phyloP scores from a whole-genome alignment of 1,284 basidiomycete genomes.

The Ceratobasidium sp. region DNA sequence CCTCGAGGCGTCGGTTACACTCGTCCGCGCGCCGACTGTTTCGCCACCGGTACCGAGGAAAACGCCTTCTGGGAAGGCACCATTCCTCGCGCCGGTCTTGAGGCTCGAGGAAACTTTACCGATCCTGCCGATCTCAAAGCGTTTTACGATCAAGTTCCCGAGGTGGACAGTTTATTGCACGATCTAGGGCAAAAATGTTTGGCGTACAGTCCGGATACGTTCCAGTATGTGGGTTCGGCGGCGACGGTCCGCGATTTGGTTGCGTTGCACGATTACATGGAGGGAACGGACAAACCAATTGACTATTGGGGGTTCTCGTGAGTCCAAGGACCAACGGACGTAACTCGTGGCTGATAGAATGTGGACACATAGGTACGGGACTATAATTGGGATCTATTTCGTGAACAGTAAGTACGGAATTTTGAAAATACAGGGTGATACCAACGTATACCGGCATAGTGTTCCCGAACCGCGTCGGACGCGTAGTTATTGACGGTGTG shows the following conservation, averaged over 20 bases:
- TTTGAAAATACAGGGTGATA: neutral
- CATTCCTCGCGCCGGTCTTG: conserved; percentile 45
- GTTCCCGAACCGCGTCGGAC: conserved; percentile 47
- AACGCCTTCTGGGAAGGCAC: conserved; percentile 31
- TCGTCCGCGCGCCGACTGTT: conserved; percentile 35
- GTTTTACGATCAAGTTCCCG: conserved; percentile 3
- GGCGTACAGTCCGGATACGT: conserved; percentile 5
- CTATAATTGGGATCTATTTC: conserved; percentile 48
- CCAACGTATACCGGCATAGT: conserved; percentile 5
- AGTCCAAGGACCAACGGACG: neutral
- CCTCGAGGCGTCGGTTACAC: conserved; percentile 19
- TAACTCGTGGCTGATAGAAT: neutral
- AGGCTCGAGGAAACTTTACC: conserved; percentile 36
- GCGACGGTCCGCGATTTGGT: conserved; percentile 47
- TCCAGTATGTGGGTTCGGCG: conserved; percentile 21
- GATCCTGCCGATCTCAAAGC: neutral
- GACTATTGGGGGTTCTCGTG: conserved; percentile 50
- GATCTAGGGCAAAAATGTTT: neutral
- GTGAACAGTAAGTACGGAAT: conserved; percentile 34
- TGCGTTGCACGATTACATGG: conserved; percentile 47
- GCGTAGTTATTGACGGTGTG: conserved; percentile 48
- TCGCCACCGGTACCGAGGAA: conserved; percentile 4
- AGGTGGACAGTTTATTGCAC: neutral
- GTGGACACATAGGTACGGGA: conserved; percentile 48
- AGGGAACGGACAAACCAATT: conserved; percentile 40